Conservation (phyloP, 768 basidiomycete species). For the Postia placenta region DNA sequence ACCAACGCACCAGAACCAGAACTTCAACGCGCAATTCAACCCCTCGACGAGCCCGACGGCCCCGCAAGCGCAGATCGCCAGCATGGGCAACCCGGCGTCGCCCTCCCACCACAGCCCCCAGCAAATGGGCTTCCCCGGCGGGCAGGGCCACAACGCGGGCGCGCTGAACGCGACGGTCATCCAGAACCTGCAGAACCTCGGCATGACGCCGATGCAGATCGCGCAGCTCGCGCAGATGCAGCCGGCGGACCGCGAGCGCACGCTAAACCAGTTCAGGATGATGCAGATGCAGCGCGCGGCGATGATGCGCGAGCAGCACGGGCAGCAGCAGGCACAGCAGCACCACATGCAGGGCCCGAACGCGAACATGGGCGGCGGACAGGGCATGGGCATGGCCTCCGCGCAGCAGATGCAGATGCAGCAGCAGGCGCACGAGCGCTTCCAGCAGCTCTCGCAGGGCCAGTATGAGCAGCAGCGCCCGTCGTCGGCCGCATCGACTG, state of each 20-base stretch:
- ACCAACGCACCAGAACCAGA: not conserved
- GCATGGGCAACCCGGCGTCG: not conserved
- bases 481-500: slow-evolving; percentile 7
- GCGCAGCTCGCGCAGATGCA: slow-evolving; percentile 25
- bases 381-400: slow-evolving; percentile 10
- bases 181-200: not conserved
- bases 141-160: too few relatives aligned
- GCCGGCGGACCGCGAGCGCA: slow-evolving; percentile 20
- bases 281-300: slow-evolving; percentile 24
- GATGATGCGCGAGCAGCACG: slow-evolving; percentile 8
- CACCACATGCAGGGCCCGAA: slow-evolving; percentile 1
- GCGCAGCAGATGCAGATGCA: slow-evolving; percentile 13
- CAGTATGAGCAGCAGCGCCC: slow-evolving; percentile 18
- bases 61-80: not conserved
- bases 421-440: slow-evolving; percentile 9
- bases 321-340: not conserved
- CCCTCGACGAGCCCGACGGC: not conserved
- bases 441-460: slow-evolving; percentile 15
- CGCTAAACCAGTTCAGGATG: slow-evolving; percentile 8
- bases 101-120: too few relatives aligned
- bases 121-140: too few relatives aligned
- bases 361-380: slow-evolving; percentile 11
- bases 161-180: not conserved
- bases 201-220: slow-evolving; percentile 10
- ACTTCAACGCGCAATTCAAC: not conserved